These are phyloP conservation scores for Paramarasmius palmivorus DNA, from an alignment of 1,284 basidiomycete species.

Conservation along the genomic window DNA sequence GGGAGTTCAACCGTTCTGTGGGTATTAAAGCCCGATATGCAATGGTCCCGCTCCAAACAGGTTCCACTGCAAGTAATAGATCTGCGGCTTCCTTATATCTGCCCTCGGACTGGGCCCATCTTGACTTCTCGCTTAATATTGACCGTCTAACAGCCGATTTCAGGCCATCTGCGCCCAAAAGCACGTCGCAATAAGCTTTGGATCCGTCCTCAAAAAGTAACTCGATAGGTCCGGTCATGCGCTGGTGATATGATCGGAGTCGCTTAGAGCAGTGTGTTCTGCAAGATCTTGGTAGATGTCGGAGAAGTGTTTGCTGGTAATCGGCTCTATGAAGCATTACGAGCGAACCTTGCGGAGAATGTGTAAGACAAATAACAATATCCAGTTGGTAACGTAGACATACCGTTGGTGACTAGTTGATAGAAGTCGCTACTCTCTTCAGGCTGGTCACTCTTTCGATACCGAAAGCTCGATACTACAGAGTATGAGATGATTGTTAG, in stretches of 20 bases:
- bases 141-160: constrained; percentile 47
- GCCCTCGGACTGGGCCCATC: constrained; percentile 16
- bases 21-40: constrained; percentile 42
- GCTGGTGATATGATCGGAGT: constrained; percentile 44
- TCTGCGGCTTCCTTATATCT: constrained; percentile 15
- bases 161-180: constrained; percentile 51
- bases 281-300: constrained; percentile 38
- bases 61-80: constrained; percentile 27
- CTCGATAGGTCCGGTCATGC: constrained; percentile 35
- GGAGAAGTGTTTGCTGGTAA: constrained; percentile 48
- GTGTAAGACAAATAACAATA: not conserved
- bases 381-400: constrained; percentile 6
- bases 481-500: not conserved
- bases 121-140: constrained; percentile 35
- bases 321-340: constrained; percentile 51
- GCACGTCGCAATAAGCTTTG: constrained; percentile 39
- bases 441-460: constrained; percentile 50
- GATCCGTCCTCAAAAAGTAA: constrained; percentile 43
- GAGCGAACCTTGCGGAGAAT: constrained; percentile 34
- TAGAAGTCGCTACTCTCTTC: constrained; percentile 46
- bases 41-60: constrained; percentile 42
- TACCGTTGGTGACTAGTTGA: constrained; percentile 47
- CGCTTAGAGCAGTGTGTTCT: constrained; percentile 47
- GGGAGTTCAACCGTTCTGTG: constrained; percentile 31
- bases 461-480: constrained; percentile 43